These are phyloP conservation scores for Babesia bovis DNA, from an alignment of 169 alveolate genomes.

Conservation along the genomic window DNA sequence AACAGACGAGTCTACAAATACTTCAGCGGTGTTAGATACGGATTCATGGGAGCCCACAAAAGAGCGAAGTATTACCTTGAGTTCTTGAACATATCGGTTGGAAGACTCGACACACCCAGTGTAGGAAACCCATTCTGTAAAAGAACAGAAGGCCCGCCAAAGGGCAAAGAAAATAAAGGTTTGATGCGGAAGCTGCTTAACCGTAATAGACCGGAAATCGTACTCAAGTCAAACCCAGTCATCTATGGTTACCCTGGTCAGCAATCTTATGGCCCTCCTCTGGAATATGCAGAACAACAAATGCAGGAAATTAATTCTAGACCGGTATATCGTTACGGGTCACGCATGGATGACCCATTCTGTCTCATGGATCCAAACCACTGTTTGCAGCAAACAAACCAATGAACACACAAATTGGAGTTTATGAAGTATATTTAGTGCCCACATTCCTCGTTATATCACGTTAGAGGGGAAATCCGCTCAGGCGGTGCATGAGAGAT, in stretches of 20 bases:
- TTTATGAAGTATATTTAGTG: not conserved
- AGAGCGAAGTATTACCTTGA: conserved; percentile 66
- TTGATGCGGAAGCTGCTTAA: conserved; percentile 34
- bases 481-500: not conserved
- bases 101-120: conserved; percentile 48
- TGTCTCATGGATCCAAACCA: conserved; percentile 4
- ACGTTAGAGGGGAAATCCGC: not conserved
- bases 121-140: conserved; percentile 67
- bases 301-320: not conserved
- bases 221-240: not conserved
- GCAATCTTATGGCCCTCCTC: not conserved
- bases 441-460: not conserved
- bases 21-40: conserved; percentile 64
- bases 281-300: not conserved
- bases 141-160: conserved; percentile 70
- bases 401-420: not conserved
- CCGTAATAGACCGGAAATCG: not conserved
- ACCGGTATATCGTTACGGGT: conserved; percentile 24
- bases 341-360: conserved; percentile 27
- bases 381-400: not conserved
- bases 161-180: conserved; percentile 66
- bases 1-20: conserved; percentile 69
- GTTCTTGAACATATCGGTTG: conserved; percentile 67
- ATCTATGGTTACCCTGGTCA: conserved; percentile 7
- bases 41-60: conserved; percentile 69